These are phyloP conservation scores for Ensete ventricosum DNA, from an alignment of 176 grass and related monocot species.

Conservation along the genomic window DNA sequence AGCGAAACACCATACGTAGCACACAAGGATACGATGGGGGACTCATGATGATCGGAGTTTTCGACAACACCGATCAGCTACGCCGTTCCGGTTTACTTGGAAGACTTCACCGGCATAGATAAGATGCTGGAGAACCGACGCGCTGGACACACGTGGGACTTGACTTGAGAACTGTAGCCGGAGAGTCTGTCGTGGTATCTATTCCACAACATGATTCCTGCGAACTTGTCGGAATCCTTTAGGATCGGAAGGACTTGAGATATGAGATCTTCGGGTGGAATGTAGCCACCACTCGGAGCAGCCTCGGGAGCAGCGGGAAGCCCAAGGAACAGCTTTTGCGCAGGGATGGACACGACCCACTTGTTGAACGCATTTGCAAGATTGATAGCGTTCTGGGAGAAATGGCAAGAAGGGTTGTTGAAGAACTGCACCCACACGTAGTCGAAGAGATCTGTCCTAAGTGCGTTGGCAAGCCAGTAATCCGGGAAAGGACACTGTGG, in stretches of 20 bases:
- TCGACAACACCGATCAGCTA: not conserved
- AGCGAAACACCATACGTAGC: too few relatives aligned
- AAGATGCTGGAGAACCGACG: not conserved
- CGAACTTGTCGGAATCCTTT: constrained; percentile 21
- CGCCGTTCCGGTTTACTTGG: not conserved
- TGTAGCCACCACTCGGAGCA: constrained; percentile 30
- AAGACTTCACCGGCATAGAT: not conserved
- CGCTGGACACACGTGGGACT: not conserved
- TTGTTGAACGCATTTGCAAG: constrained; percentile 35
- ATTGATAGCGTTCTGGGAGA: constrained; percentile 23
- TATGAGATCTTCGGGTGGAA: constrained; percentile 21
- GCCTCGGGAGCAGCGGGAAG: constrained; percentile 33
- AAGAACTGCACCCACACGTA: constrained; percentile 96
- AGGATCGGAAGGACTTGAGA: constrained; percentile 34
- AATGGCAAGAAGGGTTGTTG: constrained; percentile 64
- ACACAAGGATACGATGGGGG: too few relatives aligned
- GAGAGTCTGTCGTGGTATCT: constrained; percentile 33
- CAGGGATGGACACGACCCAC: constrained; percentile 29
- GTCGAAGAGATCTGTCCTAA: constrained; percentile 53
- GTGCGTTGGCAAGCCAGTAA: constrained; percentile 21
- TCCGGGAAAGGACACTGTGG: constrained; percentile 57
- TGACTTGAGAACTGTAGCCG: constrained; percentile 42
- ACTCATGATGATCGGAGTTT: not conserved
- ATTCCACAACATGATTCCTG: constrained; percentile 64
- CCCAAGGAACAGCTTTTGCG: constrained; percentile 44